Percentiles rank a stretch among this genome's conserved stretches.
Evolutionary conservation across 768 basidiomycete species (phyloP).

Genomic region (Pisolithus sp.): DNA sequence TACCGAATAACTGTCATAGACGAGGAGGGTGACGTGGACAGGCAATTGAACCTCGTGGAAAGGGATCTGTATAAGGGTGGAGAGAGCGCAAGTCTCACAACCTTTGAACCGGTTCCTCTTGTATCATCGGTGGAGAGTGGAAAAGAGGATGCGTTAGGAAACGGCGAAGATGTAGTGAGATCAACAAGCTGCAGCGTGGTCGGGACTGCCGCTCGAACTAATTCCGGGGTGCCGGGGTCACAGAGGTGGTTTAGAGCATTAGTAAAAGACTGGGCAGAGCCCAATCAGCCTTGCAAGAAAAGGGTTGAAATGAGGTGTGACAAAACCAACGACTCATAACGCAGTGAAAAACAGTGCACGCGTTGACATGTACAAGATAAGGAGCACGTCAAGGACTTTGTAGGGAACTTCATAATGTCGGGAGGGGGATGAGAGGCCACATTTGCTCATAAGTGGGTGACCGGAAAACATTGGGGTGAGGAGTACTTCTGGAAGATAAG

Average conservation of each 20-base stretch:
- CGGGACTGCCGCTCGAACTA: slow-evolving; percentile 48
- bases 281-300: neutral
- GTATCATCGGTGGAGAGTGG: neutral
- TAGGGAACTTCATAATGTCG: slow-evolving; percentile 64
- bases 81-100: neutral
- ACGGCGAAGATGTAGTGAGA: slow-evolving; percentile 38
- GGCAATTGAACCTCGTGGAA: slow-evolving; percentile 52
- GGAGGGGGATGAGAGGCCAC: slow-evolving; percentile 77
- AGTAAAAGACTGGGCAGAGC: slow-evolving; percentile 48
- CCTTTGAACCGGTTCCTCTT: too few relatives aligned
- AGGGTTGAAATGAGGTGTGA: neutral
- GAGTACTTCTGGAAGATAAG: neutral
- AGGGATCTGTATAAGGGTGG: slow-evolving; percentile 25
- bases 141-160: slow-evolving; percentile 1
- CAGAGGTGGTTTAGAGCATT: slow-evolving; percentile 56
- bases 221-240: slow-evolving; percentile 49
- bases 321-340: slow-evolving; percentile 14
- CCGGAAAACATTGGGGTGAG: slow-evolving; percentile 31
- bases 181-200: slow-evolving; percentile 45
- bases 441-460: slow-evolving; percentile 49
- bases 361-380: slow-evolving; percentile 51
- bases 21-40: slow-evolving; percentile 64
- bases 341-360: slow-evolving; percentile 51
- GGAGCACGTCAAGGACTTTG: slow-evolving; percentile 56
- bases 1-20: slow-evolving; percentile 71